Evolutionary conservation across 2,329 filamentous ascomycete genomes (phyloP), one percentile per base, ranked within the genome.

Genomic region (Botryotinia narcissicola): DNA sequence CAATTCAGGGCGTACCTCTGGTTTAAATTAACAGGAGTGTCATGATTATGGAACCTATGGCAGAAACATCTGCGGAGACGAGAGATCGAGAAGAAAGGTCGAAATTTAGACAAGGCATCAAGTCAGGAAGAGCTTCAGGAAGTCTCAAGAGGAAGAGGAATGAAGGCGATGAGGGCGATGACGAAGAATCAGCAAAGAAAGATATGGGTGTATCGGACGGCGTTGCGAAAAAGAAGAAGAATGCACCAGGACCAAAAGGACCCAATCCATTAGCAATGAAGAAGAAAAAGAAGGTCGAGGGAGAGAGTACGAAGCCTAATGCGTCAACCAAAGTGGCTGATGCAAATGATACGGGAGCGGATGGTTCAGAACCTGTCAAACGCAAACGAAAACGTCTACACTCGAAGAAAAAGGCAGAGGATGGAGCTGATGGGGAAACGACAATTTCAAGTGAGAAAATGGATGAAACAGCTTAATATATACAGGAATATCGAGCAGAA

Each of bases 1-100:
- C 82, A n/a, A 86, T 95, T 32, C 86, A 88, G 37, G 93, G 92
- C 32, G 91, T 93, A 67, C 93, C 93, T 32, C 81, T 95, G 75
- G 88, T 96, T 64, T 95, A 95, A 81, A 92, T 95, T 77, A 90
- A 90, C 76, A 86, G 92, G 73, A 93, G 91, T 75, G 92, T 97
- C 71, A 93, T 95, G 89, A 90, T 92, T 72, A 86, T 93, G 85
- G 90, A 91, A 82, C 92, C 92, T 22, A 94, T 96, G 91, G 90
- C 92, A 29, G 87, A 85, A 57, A 87, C 87, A 71, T 92, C 90
- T 25, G 87, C 87, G 57, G 86, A 88, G 73, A 86, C 89, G 64
- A 87, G 91, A 75, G 87, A 91, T 70, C 85, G 85, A 74, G 92
- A 93, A 75, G 93, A 96, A 85, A 88, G 86, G 78, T 86, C 86